These are phyloP conservation scores for Fusarium sp. DNA, from an alignment of 2,329 filamentous ascomycete species.

Conservation along the genomic window DNA sequence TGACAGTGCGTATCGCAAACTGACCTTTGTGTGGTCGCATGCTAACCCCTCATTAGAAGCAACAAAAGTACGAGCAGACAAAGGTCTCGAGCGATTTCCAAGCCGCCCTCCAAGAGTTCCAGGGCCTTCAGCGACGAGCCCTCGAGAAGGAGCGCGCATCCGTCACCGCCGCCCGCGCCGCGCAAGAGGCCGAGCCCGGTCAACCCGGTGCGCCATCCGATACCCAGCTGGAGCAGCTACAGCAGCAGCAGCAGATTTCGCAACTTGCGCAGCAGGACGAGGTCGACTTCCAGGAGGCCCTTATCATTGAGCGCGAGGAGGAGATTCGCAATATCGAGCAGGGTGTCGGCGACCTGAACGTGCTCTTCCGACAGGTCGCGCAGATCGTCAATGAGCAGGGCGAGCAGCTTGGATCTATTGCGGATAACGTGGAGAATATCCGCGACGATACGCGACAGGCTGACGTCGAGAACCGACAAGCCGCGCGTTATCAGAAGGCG, in stretches of 20 bases:
- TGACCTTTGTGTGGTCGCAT: constrained; percentile 16
- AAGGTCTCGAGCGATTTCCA: constrained; percentile 96
- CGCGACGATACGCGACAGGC: constrained; percentile 86
- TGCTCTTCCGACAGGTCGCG: constrained; percentile 97
- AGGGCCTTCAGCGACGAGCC: constrained; percentile 87
- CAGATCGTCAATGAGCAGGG: constrained; percentile 97
- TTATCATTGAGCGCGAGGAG: constrained; percentile 95
- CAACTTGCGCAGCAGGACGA: constrained; percentile 91
- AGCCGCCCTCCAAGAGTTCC: constrained; percentile 89
- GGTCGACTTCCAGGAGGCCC: constrained; percentile 95
- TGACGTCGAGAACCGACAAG: constrained; percentile 85
- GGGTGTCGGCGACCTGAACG: constrained; percentile 93
- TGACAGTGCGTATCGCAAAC: constrained; percentile 69
- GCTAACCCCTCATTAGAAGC: constrained; percentile 69
- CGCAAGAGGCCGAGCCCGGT: constrained; percentile 72
- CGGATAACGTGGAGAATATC: constrained; percentile 87
- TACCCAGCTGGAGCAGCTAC: constrained; percentile 65
- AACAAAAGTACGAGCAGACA: constrained; percentile 95
- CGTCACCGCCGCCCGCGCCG: constrained; percentile 83
- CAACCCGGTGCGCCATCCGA: constrained; percentile 46
- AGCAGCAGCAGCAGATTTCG: constrained; percentile 76
- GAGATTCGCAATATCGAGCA: constrained; percentile 99
- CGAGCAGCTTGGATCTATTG: constrained; percentile 86
- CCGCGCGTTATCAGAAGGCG: constrained; percentile 93
- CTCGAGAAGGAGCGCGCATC: constrained; percentile 94